Evolutionary conservation across 106 monocot genomes (phyloP).

Genomic region (Dendrobium officinale): DNA sequence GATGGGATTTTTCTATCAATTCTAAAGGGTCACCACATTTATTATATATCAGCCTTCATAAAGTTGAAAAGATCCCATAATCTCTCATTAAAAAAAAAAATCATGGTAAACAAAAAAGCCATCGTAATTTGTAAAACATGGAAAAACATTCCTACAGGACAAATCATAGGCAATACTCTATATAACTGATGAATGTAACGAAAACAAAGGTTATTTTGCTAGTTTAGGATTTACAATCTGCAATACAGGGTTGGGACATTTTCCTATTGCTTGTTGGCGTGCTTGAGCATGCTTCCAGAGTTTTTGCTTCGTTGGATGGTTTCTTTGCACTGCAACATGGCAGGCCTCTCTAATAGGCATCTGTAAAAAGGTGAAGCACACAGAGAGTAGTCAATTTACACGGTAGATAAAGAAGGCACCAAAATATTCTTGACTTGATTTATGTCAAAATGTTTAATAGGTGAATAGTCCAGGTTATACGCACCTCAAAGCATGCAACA

Average conservation of each 20-base stretch:
- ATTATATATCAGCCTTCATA: neutral
- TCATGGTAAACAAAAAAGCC: neutral
- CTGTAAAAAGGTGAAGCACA: conserved; percentile 15
- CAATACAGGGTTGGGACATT: conserved; percentile 53
- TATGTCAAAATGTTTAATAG: neutral
- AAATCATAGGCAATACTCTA: neutral
- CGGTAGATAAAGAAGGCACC: neutral
- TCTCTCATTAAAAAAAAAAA: neutral
- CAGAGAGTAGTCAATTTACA: neutral
- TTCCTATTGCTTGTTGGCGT: conserved; percentile 55
- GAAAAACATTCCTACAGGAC: neutral
- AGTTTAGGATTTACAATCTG: conserved; percentile 61
- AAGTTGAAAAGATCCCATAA: neutral
- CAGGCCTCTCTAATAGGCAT: conserved; percentile 91
- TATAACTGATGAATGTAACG: neutral
- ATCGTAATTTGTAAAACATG: neutral
- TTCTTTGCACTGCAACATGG: conserved; percentile 86
- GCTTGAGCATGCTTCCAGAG: conserved; percentile 84
- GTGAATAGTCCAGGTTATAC: neutral
- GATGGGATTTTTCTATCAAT: too few relatives aligned
- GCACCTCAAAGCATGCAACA: too few relatives aligned
- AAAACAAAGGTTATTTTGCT: neutral
- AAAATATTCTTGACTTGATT: neutral
- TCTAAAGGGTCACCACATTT: neutral
- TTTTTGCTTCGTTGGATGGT: conserved; percentile 67